Evolutionary conservation across 2,329 filamentous ascomycete genomes (phyloP), one percentile per base, ranked within the genome.

Genomic region (Escovopsis sp.): DNA sequence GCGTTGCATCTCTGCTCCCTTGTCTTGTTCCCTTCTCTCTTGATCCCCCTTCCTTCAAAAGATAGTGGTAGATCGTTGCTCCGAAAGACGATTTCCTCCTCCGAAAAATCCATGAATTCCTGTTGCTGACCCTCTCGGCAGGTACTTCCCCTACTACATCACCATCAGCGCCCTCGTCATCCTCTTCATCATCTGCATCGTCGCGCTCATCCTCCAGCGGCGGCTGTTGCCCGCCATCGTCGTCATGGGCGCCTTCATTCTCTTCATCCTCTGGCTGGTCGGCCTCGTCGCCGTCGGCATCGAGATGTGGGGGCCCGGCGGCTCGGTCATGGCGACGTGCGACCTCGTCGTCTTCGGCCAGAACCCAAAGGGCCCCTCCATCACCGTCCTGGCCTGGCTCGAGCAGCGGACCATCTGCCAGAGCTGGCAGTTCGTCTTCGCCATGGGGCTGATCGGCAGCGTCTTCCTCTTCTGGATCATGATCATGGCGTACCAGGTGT

Each of bases 61-160:
- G 15, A 15, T 15, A 15, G 15, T 15, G 15, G 15, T 15, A 15
- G 15, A 15, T 15, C 15, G 15, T 15, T 15, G 2, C 15, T 15
- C 15, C 15, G 15, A 15, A 15, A 5, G 4, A 23, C 23, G 23
- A 23, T 4, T 23, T 6, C 23, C 23, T 23, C 23, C 23, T 23
- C 23, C 23, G 23, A 23, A 23, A 6, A 3, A 9, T 32, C 28
- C 28, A 30, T 30, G 28, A 32, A 9, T 11, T 7, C 28, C 8
- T 9, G 4, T 9, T 7, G 8, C 11, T 32, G 28, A 11, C 8
- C 28, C 4, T 32, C 28, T 4, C 28, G 8, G 12, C 51, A 80
- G 77, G 77, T 81, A 81, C 59, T 80, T 82, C 48, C 66, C 77
- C 8, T 82, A 81, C 65, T 76, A 69, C 58, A 72, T 82, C 43